phyloP scores from a whole-genome alignment of 257 asterid species.

The Solanum commersonii region DNA sequence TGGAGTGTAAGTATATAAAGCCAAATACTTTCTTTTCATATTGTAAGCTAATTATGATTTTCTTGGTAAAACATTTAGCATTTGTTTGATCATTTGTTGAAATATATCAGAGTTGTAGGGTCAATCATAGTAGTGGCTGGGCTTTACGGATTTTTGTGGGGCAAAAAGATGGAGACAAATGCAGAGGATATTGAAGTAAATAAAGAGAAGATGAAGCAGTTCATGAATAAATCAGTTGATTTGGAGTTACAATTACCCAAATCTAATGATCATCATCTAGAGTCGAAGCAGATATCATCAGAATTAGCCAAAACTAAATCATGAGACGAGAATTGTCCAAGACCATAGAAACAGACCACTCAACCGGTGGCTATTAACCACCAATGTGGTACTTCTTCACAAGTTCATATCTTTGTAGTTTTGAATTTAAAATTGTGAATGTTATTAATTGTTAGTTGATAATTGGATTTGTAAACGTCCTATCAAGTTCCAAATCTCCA shows the following conservation, averaged over 20 bases:
- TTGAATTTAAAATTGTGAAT: neutral
- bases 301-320: neutral
- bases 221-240: neutral
- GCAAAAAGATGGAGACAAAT: slow-evolving; percentile 24
- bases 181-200: neutral
- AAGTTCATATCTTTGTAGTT: neutral
- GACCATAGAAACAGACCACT: neutral
- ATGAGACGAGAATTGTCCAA: neutral
- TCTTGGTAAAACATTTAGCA: neutral
- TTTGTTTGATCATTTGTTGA: neutral
- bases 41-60: neutral
- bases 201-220: neutral
- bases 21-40: neutral
- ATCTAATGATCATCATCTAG: neutral
- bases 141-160: slow-evolving; percentile 72
- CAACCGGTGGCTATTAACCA: neutral
- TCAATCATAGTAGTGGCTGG: slow-evolving; percentile 57
- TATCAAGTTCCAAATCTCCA: neutral
- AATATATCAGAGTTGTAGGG: slow-evolving; percentile 43
- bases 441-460: neutral
- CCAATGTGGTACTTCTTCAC: neutral
- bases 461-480: neutral
- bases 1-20: slow-evolving; percentile 43
- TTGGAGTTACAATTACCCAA: neutral
- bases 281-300: neutral